Conservation (phyloP, 352 stramenopile genomes). For the Pythium coloratum region DNA sequence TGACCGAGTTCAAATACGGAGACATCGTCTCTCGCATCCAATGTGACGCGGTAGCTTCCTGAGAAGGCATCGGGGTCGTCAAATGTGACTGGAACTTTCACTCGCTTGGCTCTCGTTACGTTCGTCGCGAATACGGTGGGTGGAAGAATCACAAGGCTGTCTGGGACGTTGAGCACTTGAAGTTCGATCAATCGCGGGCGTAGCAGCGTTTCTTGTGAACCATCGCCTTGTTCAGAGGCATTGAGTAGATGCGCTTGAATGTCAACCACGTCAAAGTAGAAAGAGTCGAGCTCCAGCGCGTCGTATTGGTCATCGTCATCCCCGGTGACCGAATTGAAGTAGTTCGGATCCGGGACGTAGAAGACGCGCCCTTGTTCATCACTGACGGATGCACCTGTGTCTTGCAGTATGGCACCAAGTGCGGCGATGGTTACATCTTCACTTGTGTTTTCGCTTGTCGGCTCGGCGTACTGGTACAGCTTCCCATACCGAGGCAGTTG, state of each 20-base stretch:
- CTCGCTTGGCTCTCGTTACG: slow-evolving; percentile 14
- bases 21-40: slow-evolving; percentile 39
- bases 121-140: slow-evolving; percentile 40
- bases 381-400: background rate
- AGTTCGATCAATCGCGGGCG: slow-evolving; percentile 32
- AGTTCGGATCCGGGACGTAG: slow-evolving; percentile 22
- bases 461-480: slow-evolving; percentile 50
- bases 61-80: slow-evolving; percentile 48
- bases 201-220: background rate
- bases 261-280: slow-evolving; percentile 8
- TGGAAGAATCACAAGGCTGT: slow-evolving; percentile 47
- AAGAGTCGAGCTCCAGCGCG: slow-evolving; percentile 1
- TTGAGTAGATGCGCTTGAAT: background rate
- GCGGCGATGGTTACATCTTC: background rate
- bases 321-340: slow-evolving; percentile 16
- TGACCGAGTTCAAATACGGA: slow-evolving; percentile 49
- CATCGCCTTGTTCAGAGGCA: background rate
- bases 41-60: slow-evolving; percentile 43
- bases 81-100: slow-evolving; percentile 48
- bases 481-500: slow-evolving; percentile 40
- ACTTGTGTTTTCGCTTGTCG: background rate
- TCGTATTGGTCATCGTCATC: background rate
- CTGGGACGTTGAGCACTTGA: slow-evolving; percentile 49
- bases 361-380: slow-evolving; percentile 20
- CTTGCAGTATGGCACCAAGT: slow-evolving; percentile 1